Evolutionary conservation across 805 yeast species (phyloP), one percentile per base, ranked within the genome.

Genomic region (Kuraishia hungarica): DNA sequence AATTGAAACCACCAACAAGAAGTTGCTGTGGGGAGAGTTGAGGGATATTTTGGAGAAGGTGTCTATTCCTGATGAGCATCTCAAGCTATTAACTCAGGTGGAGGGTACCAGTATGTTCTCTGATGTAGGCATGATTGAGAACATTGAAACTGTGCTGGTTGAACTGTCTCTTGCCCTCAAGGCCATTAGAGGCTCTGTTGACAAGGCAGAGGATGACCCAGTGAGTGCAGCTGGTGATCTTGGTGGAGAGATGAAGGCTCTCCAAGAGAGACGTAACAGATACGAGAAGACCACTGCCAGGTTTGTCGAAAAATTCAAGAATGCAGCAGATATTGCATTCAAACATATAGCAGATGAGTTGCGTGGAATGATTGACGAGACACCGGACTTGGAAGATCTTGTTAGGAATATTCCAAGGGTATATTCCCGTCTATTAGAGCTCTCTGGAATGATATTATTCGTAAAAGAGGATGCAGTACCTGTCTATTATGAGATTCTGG

Each of bases 1-100:
- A 68, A 86, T 92, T 6, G 85, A 84, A 60, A 82, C 93, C 4
- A 83, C 89, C 50, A 92, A 92, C 69, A 88, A 87, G 67, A 89
- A 88, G 62, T 66, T 77, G n/a, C 72, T 91, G 23, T 86, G 84
- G 76, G 81, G 78, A 51, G 91, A 89, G 57, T 75, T 91, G 54
- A 80, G 80, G 47, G 81, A 78, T n/a, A 75, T 91, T 51, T 69
- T 91, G 58, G 78, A 79, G 52, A 86, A 89, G n/a, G 87, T 88
- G 8, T 80, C 84, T 55, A 74, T 90, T 26, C 83, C 84, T 58
- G 80, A 80, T 19, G 69, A 70, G 1, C 84, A 83, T 19, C 69
- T 89, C 53, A 65, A 52, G 22, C n/a, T 67, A 8, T 66, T 72
- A 22, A 68, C 89, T 29, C 65, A 77, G 20, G 62, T 67, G 7